Conservation (phyloP, 2,329 filamentous ascomycete genomes). For the Sporothrix brasiliensis region DNA sequence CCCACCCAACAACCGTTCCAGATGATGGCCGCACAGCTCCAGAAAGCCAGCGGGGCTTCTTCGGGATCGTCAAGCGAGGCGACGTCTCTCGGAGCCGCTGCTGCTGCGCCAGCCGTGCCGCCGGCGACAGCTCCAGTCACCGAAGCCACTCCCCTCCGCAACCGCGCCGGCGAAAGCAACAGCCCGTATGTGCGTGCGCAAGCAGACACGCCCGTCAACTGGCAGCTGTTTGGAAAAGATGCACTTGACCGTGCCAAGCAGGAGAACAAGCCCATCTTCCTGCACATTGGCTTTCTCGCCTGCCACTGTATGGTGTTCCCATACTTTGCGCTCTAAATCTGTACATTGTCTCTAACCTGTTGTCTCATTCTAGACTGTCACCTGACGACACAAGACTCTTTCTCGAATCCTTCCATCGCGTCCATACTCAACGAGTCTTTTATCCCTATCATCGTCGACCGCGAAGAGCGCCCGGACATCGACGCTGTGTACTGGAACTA, state of each 20-base stretch:
- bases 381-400: slow-evolving; percentile 91
- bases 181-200: slow-evolving; percentile 70
- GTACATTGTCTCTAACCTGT: neutral
- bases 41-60: slow-evolving; percentile 36
- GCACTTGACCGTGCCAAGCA: slow-evolving; percentile 74
- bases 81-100: slow-evolving; percentile 28
- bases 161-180: slow-evolving; percentile 46
- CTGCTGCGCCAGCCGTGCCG: slow-evolving; percentile 2
- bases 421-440: slow-evolving; percentile 82
- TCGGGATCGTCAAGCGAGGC: slow-evolving; percentile 26
- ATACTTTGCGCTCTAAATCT: slow-evolving; percentile 41
- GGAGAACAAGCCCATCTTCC: slow-evolving; percentile 85
- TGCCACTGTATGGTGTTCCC: slow-evolving; percentile 74
- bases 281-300: slow-evolving; percentile 92
- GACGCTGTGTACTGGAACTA: slow-evolving; percentile 99
- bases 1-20: slow-evolving; percentile 12
- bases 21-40: slow-evolving; percentile 38
- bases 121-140: slow-evolving; percentile 22
- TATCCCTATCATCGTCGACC: slow-evolving; percentile 88
- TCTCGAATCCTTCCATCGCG: slow-evolving; percentile 80
- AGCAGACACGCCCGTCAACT: slow-evolving; percentile 79
- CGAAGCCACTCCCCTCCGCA: slow-evolving; percentile 41
- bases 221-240: slow-evolving; percentile 85
- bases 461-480: slow-evolving; percentile 90
- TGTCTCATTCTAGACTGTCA: slow-evolving; percentile 65